phyloP scores from a whole-genome alignment of 805 yeast genomes.

The Candida chilensis region DNA sequence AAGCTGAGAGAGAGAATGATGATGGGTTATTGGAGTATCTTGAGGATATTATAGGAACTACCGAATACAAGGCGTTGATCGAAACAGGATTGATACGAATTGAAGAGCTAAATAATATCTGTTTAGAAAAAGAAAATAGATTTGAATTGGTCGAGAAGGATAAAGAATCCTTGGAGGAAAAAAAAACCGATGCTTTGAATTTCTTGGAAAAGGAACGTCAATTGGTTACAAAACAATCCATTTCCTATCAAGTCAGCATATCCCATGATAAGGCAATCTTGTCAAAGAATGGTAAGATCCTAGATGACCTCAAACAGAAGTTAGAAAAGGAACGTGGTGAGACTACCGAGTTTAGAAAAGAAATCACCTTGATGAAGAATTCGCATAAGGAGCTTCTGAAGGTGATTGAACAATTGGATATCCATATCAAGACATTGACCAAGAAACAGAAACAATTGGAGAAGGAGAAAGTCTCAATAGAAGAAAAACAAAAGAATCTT shows the following conservation, averaged over 20 bases:
- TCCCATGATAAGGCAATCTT: constrained; percentile 29
- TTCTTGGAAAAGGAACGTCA: constrained; percentile 59
- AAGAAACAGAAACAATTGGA: constrained; percentile 33
- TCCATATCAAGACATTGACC: constrained; percentile 18
- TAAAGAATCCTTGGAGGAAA: constrained; percentile 46
- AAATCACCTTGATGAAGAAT: constrained; percentile 17
- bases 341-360: constrained; percentile 26
- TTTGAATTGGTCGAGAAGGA: constrained; percentile 76
- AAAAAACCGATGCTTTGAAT: constrained; percentile 60
- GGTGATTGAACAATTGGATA: constrained; percentile 10
- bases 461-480: constrained; percentile 55
- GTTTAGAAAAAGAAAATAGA: constrained; percentile 73
- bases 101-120: constrained; percentile 71
- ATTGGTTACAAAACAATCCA: constrained; percentile 41
- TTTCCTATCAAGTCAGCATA: constrained; percentile 45
- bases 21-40: constrained; percentile 91
- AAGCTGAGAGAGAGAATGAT: constrained; percentile 85
- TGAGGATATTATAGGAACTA: constrained; percentile 95
- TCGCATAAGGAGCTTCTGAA: constrained; percentile 13
- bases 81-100: constrained; percentile 52
- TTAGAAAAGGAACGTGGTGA: constrained; percentile 33
- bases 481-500: constrained; percentile 69
- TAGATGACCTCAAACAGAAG: constrained; percentile 28
- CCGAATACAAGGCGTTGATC: constrained; percentile 70
- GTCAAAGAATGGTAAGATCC: constrained; percentile 21